Evolutionary conservation across 768 basidiomycete species (phyloP).

Genomic region (Saitozyma sp.): DNA sequence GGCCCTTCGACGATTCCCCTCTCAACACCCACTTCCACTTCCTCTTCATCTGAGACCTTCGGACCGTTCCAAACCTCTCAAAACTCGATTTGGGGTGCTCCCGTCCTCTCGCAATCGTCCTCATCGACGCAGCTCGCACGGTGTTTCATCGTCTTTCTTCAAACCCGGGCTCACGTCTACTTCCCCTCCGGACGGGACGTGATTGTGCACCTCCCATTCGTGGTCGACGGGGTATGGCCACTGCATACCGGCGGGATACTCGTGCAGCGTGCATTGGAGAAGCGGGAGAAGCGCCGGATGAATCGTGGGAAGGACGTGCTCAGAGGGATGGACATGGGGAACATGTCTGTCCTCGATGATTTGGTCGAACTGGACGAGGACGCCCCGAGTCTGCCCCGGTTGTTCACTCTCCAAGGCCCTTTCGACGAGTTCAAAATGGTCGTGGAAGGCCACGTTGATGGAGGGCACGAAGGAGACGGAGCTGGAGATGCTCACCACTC

Average conservation of each 20-base stretch:
- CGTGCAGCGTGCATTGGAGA: constrained; percentile 42
- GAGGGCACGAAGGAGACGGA: constrained; percentile 3
- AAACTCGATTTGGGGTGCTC: constrained; percentile 10
- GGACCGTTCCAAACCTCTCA: constrained; percentile 31
- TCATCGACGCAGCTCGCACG: constrained; percentile 12
- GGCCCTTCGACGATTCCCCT: not conserved
- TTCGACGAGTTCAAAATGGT: constrained; percentile 42
- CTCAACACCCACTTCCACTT: not conserved
- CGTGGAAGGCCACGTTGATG: constrained; percentile 20
- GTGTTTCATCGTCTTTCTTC: constrained; percentile 47
- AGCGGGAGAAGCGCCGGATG: constrained; percentile 21
- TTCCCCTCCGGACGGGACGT: constrained; percentile 43
- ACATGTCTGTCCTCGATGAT: constrained; percentile 38
- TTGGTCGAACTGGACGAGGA: constrained; percentile 38
- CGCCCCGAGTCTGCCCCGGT: constrained; percentile 22
- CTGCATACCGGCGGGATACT: constrained; percentile 34
- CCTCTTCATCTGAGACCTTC: constrained; percentile 15
- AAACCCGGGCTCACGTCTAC: constrained; percentile 39
- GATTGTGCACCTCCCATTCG: constrained; percentile 44
- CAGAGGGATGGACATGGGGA: constrained; percentile 20
- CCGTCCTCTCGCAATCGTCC: constrained; percentile 6
- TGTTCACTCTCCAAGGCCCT: constrained; percentile 38
- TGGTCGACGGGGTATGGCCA: constrained; percentile 40
- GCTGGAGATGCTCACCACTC: too few species aligned
- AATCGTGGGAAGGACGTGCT: constrained; percentile 12